Base-by-base conservation (phyloP, 495 filamentous ascomycete species). In the Penicillium tannophilum region DNA sequence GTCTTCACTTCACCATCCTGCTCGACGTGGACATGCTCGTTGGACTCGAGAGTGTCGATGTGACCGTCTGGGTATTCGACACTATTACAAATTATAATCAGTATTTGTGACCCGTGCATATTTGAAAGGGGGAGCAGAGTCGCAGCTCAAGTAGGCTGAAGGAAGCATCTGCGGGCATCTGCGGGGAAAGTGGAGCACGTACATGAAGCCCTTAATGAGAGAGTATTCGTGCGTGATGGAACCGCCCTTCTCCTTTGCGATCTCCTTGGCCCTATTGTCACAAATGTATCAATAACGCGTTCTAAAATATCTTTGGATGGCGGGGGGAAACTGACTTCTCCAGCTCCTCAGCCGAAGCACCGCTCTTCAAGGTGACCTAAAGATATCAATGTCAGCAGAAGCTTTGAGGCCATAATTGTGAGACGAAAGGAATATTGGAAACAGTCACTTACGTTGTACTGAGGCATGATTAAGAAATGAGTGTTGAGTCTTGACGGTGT, bases 121-220 rank as follows among this genome's bases (percentile, higher is more conserved):
- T 19, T 51, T 43, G 39, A 30, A 41, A 43, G 16, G 55, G 4
- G 30, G 7, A 17, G 35, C 1, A 17, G 19, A 45, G 17, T 41
- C 20, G 24, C 10, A 30, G 28, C 12, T 30, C n/a, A 24, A 36
- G 36, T 17, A 14, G 36, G 56, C 42, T 4, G 7, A 19, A 20
- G 23, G 20, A 23, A 54, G 39, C 39, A 8, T 41, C 14, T 41
- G 39, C 39, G 39, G 39, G 39, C 39, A 8, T 41, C 14, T 41
- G 39, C 39, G 39, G 39, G 39, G 14, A 41, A 41, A 41, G 39
- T 41, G 39, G 39, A 41, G 39, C n/a, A 6, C 89, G 66, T 85
- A 97, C 94, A 88, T 86, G 80, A 97, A 97, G 41, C 90, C 91
- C 74, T 91, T 93, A 78, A 95, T 91, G 60, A 98, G 71, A 39